Base-by-base conservation (phyloP, 2,329 filamentous ascomycete genomes). In the Neonectria ditissima region DNA sequence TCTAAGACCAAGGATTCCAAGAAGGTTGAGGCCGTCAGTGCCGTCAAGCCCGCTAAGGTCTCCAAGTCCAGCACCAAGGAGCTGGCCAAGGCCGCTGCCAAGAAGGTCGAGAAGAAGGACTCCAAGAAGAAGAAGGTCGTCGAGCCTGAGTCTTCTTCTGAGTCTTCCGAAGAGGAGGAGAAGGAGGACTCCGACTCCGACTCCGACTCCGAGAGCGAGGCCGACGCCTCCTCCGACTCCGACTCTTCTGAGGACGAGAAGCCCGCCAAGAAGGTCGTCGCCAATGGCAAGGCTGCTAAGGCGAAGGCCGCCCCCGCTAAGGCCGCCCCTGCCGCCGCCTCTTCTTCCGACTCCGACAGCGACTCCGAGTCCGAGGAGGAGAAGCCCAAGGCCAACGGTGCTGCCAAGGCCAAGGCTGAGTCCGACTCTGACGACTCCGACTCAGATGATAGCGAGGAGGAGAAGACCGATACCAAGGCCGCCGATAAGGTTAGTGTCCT, bases 1-100 rank as follows among this genome's bases (percentile, higher is more conserved):
- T 81, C 84, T 59, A 91, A 91, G 83, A 85, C 89, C 76, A 82
- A 80, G 78, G 76, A 79, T 61, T 76, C 83, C 78, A 86, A 81
- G 78, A 77, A 84, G 77, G 83, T 80, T 74, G 83, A 85, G 75
- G 77, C 81, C 65, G 75, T 83, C 72, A 79, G 81, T 74, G 76
- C 81, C 71, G 88, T 89, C 80, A 92, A 92, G 84, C 85, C 84
- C 72, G 87, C 86, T 81, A 94, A 93, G 78, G 86, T 85, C 69
- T 80, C 88, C 76, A 90, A 89, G 81, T 80, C 84, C 65, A 91
- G 91, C 83, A 85, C 87, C 73, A 91, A 91, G 84, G 84, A 89
- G 68, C 76, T 87, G 22, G 88, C 88, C 72, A 91, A 92, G 85
- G 82, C 84, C 64, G 81, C 85, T 62, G 77, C 82, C 70, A 87